Evolutionary conservation across 768 basidiomycete genomes (phyloP), one percentile per base, ranked within the genome.

Genomic region (Rhizopogon vulgaris): DNA sequence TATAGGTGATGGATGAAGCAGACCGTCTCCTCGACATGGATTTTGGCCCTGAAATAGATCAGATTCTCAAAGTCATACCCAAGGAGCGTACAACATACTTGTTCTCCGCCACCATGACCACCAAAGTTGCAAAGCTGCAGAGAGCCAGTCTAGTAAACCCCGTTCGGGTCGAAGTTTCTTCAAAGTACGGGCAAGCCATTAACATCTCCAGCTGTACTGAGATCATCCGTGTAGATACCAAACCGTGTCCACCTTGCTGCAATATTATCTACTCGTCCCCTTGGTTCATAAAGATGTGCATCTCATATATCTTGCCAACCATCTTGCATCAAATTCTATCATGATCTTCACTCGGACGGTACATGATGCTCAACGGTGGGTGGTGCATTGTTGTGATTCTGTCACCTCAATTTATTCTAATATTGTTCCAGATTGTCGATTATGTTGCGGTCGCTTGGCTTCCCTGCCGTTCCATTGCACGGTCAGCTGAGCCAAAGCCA

Each of bases 51-150:
- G 87, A 88, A 48, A 91, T 99, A 59, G 95, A 98, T 74, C 93
- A 91, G 73, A 94, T 99, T 61, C 78, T 99, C 34, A 95, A 94
- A 70, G 82, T 91, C 37, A 86, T 99, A 56, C 96, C 95, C 18
- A 90, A 84, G 62, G 94, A 97, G 60, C 82, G 96, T 10, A 90
- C 87, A 28, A 99, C 96, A 3, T 97, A 93, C 64, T 79, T 99
- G 1, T 99, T 94, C 73, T 97, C 95, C 11, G 96, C 95, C 6
- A 98, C 95, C 18, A 98, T 99, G 95, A 95, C 96, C 10, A 93
- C 92, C 12, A 98, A 97, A 71, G 93, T 99, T 3, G 92, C 90
- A 10, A 97, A 97, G 69, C 76, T 99, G 10, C 95, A 98, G 66
- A 73, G 95, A 49, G 94, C 96, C 30, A 94, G 91, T 74, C 74